Evolutionary conservation across 768 basidiomycete species (phyloP).

Genomic region (Boletus rubroflammeus): DNA sequence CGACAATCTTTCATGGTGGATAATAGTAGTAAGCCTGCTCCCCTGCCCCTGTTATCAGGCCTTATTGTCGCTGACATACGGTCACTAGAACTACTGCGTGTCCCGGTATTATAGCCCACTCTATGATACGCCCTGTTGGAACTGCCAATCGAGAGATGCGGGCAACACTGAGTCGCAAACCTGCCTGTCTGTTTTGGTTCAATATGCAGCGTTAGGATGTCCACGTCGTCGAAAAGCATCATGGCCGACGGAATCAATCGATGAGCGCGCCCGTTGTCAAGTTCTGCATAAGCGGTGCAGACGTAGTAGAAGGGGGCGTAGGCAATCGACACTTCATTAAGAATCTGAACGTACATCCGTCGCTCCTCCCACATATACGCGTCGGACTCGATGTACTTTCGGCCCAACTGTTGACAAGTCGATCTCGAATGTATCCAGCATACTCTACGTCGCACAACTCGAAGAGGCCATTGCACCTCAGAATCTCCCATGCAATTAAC

Average conservation of each 20-base stretch:
- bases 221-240: not conserved
- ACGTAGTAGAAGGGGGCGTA: not conserved
- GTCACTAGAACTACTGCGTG: not conserved
- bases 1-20: too few species aligned
- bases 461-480: not conserved
- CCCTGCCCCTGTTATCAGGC: not conserved
- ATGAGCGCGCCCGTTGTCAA: slow-evolving; percentile 1
- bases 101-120: not conserved
- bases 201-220: not conserved
- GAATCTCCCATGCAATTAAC: not conserved
- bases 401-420: not conserved
- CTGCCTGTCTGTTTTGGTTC: not conserved
- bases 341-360: not conserved
- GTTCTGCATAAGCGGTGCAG: not conserved
- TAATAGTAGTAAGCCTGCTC: too few species aligned
- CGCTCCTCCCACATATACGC: not conserved
- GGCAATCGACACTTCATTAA: not conserved
- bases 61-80: not conserved
- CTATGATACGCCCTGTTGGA: slow-evolving; percentile 1
- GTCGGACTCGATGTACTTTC: not conserved
- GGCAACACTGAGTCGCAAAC: not conserved
- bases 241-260: not conserved
- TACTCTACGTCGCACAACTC: not conserved
- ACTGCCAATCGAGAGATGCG: slow-evolving; percentile 1
- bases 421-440: not conserved